These are phyloP conservation scores for Scenedesmus sp. DNA, from an alignment of 163 green algal species.

Conservation along the genomic window DNA sequence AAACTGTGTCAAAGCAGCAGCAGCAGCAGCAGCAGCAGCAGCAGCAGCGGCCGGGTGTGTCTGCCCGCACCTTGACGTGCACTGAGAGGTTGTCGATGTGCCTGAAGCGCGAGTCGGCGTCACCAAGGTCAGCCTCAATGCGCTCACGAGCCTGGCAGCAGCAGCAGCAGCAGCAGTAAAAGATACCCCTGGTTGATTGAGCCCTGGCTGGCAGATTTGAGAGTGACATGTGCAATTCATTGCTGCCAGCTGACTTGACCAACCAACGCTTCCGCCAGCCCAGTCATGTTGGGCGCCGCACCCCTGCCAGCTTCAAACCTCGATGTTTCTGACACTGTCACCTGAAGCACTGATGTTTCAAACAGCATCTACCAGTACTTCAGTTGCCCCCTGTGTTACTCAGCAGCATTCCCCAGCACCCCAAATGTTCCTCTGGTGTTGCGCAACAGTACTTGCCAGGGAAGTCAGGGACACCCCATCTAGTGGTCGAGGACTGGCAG, in stretches of 20 bases:
- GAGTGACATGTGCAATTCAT: background rate
- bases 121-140: constrained; percentile 70
- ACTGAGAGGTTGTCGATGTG: constrained; percentile 60
- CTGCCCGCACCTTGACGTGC: constrained; percentile 49
- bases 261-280: too few species aligned
- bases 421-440: too few species aligned
- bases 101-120: constrained; percentile 74
- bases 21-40: background rate
- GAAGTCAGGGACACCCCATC: too few species aligned
- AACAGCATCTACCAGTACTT: too few species aligned
- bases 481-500: too few species aligned
- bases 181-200: background rate
- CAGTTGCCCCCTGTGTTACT: too few species aligned
- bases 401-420: too few species aligned
- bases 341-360: too few species aligned
- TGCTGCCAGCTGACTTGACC: background rate
- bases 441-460: background rate
- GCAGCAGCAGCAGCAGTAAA: background rate
- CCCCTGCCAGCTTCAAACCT: too few species aligned
- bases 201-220: background rate
- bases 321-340: too few species aligned
- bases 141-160: constrained; percentile 64
- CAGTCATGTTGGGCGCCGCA: too few species aligned
- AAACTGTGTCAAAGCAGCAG: background rate
- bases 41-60: too few species aligned